A percentile compares a stretch with the other conserved stretches of the same genome.
Evolutionary conservation across 805 yeast species (phyloP).

Genomic region (Schizosaccharomyces japonicus): DNA sequence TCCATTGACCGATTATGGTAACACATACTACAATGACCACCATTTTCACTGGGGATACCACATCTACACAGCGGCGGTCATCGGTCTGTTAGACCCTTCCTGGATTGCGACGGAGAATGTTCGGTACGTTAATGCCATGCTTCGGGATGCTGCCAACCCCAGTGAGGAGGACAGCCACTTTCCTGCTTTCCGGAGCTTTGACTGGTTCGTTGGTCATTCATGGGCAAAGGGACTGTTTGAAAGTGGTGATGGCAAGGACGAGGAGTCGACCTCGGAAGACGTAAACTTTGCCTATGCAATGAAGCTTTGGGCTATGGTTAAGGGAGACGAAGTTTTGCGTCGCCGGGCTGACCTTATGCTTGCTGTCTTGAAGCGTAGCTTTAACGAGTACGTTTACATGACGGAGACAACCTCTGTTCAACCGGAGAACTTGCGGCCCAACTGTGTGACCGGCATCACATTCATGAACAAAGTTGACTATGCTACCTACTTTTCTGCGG

Average conservation of each 20-base stretch:
- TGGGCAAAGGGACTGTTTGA: constrained; percentile 50
- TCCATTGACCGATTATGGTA: constrained; percentile 43
- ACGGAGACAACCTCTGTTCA: constrained; percentile 20
- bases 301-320: constrained; percentile 42
- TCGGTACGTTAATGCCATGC: constrained; percentile 35
- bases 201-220: constrained; percentile 51
- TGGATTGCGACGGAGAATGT: constrained; percentile 26
- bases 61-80: constrained; percentile 58
- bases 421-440: constrained; percentile 28
- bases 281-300: constrained; percentile 44
- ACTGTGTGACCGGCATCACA: constrained; percentile 43
- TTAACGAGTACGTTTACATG: constrained; percentile 31
- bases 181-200: constrained; percentile 44
- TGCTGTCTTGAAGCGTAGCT: constrained; percentile 29
- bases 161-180: constrained; percentile 27
- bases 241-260: constrained; percentile 45
- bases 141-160: constrained; percentile 50
- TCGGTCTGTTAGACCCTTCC: constrained; percentile 35
- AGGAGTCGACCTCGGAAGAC: constrained; percentile 51
- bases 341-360: constrained; percentile 35
- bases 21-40: constrained; percentile 61
- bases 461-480: constrained; percentile 53
- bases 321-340: constrained; percentile 28
- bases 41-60: constrained; percentile 74
- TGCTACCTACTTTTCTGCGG: constrained; percentile 45